Evolutionary conservation across 2,329 filamentous ascomycete genomes (phyloP).

Genomic region (Colletotrichum sp.): DNA sequence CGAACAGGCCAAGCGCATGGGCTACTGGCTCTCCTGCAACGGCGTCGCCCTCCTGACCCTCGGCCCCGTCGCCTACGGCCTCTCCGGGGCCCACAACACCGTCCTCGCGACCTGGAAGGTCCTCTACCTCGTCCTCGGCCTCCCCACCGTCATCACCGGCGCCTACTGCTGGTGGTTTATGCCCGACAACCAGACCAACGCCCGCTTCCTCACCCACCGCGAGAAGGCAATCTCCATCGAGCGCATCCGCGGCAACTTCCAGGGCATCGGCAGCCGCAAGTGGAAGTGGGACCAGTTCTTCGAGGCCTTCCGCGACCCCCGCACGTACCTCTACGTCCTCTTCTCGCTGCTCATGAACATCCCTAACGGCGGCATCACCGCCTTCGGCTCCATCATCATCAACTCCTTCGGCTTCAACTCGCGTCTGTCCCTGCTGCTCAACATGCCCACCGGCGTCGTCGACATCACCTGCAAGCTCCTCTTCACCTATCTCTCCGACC

Average conservation of each 20-base stretch:
- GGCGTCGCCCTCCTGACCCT: slow-evolving; percentile 23
- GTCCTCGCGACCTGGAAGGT: slow-evolving; percentile 25
- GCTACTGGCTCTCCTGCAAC: slow-evolving; percentile 27
- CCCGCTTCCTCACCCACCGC: slow-evolving; percentile 59
- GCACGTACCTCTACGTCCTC: slow-evolving; percentile 58
- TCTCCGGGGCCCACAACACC: slow-evolving; percentile 19
- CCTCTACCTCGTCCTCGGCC: slow-evolving; percentile 32
- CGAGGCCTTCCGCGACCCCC: slow-evolving; percentile 53
- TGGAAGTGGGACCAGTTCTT: slow-evolving; percentile 49
- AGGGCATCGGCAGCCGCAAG: slow-evolving; percentile 55
- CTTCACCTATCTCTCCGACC: slow-evolving; percentile 31
- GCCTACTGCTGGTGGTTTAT: slow-evolving; percentile 35
- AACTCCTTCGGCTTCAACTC: slow-evolving; percentile 23
- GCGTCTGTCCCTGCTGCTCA: slow-evolving; percentile 10
- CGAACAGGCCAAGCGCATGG: slow-evolving; percentile 36
- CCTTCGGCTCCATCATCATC: slow-evolving; percentile 23
- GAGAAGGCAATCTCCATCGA: slow-evolving; percentile 58
- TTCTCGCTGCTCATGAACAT: slow-evolving; percentile 40
- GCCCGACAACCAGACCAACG: slow-evolving; percentile 62
- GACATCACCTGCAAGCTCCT: slow-evolving; percentile 25
- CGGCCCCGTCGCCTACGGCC: slow-evolving; percentile 26
- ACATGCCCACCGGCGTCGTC: slow-evolving; percentile 24
- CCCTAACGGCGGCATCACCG: slow-evolving; percentile 25
- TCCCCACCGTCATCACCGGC: slow-evolving; percentile 27
- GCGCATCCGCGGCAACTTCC: slow-evolving; percentile 51